These are phyloP conservation scores for Kwoniella shivajii DNA, from an alignment of 1,284 basidiomycete genomes.

Conservation along the genomic window DNA sequence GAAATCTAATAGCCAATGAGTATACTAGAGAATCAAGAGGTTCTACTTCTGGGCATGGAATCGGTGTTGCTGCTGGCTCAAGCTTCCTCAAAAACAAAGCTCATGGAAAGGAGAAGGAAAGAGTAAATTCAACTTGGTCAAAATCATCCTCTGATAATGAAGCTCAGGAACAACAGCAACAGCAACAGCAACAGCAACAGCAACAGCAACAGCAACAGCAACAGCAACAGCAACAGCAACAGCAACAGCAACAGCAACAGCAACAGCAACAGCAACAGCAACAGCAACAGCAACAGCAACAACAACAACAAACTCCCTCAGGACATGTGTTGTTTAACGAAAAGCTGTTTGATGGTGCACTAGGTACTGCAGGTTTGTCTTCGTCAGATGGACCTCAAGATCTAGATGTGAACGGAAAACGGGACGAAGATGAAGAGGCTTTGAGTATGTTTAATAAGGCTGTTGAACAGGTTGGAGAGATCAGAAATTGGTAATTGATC, in stretches of 20 bases:
- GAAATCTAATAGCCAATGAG: slow-evolving; percentile 16
- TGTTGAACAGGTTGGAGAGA: slow-evolving; percentile 29
- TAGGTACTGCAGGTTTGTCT: slow-evolving; percentile 25
- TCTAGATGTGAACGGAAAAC: not conserved
- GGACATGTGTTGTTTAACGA: slow-evolving; percentile 44
- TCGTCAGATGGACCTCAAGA: not conserved
- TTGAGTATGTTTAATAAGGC: slow-evolving; percentile 28
- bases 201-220: not conserved
- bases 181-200: not conserved
- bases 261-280: not conserved
- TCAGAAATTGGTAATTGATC: slow-evolving; percentile 19
- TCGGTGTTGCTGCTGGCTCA: too few species aligned
- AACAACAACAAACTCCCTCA: slow-evolving; percentile 37
- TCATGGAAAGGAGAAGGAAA: not conserved
- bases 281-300: slow-evolving; percentile 16
- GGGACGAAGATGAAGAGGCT: slow-evolving; percentile 2
- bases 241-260: slow-evolving; percentile 25
- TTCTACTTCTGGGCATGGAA: too few species aligned
- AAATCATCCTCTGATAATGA: too few species aligned
- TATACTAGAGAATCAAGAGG: slow-evolving; percentile 10
- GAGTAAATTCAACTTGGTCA: not conserved
- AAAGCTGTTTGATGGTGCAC: slow-evolving; percentile 39
- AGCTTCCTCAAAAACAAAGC: too few species aligned
- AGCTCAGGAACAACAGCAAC: not conserved
- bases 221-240: slow-evolving; percentile 20